Percentiles rank a stretch among this genome's conserved stretches.
Conservation (phyloP, 305 asterid species). For the Fraxinus nigra region DNA sequence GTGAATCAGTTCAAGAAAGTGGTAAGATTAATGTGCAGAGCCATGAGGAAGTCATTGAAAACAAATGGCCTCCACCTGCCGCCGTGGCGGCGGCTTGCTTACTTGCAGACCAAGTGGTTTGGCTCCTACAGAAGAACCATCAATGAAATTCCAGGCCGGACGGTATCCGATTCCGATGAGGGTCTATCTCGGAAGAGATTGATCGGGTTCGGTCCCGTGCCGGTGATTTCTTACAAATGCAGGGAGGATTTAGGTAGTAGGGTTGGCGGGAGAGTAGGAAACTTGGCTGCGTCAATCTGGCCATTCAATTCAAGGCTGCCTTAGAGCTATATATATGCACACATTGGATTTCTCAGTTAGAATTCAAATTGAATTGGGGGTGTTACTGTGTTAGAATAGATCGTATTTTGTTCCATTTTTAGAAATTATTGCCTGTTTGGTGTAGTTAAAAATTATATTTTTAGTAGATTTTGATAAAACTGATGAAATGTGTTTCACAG, state of each 20-base stretch:
- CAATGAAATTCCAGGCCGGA: constrained; percentile 35
- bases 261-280: constrained; percentile 36
- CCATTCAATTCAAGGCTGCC: not conserved
- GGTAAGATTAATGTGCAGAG: constrained; percentile 54
- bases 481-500: not conserved
- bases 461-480: too few relatives aligned
- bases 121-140: constrained; percentile 52
- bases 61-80: constrained; percentile 47
- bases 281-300: constrained; percentile 41
- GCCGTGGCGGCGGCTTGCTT: constrained; percentile 72
- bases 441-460: too few relatives aligned
- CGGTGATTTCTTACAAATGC: constrained; percentile 26
- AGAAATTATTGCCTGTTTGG: not conserved
- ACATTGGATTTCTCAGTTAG: not conserved
- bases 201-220: constrained; percentile 47
- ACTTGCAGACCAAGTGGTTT: constrained; percentile 69
- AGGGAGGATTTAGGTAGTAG: constrained; percentile 29
- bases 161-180: not conserved
- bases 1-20: constrained; percentile 54
- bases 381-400: not conserved
- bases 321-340: not conserved
- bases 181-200: constrained; percentile 20
- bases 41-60: constrained; percentile 58
- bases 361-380: not conserved
- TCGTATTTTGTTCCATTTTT: not conserved